A percentile compares a stretch with the other conserved stretches of the same genome.
phyloP scores from a whole-genome alignment of 129 eudicot genomes.

The Solidago caesia region DNA sequence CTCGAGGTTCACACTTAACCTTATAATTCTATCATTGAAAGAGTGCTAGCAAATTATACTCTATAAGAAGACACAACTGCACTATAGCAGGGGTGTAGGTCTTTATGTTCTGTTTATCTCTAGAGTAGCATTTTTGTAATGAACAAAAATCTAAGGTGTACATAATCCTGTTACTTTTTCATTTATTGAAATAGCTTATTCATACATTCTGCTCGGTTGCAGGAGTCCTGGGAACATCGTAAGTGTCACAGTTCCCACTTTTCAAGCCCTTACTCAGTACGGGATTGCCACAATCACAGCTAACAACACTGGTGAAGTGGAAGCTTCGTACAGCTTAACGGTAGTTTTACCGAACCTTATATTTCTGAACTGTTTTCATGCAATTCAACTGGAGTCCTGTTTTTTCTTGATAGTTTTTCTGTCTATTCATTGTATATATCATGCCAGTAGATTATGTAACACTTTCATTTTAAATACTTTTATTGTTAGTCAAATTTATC shows the following conservation, averaged over 20 bases:
- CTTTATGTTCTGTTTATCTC: not conserved
- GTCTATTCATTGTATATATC: not conserved
- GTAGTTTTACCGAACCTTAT: slow-evolving; percentile 36
- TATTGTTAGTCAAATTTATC: not conserved
- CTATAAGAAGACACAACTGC: not conserved
- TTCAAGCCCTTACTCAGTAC: slow-evolving; percentile 79
- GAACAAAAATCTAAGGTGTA: not conserved
- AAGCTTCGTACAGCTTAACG: slow-evolving; percentile 93
- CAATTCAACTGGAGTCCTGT: not conserved
- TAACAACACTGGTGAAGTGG: slow-evolving; percentile 79
- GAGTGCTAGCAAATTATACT: no score
- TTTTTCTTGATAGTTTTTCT: not conserved
- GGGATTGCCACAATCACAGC: slow-evolving; percentile 72
- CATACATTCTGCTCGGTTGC: slow-evolving; percentile 7
- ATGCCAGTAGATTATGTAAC: not conserved
- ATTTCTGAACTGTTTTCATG: not conserved
- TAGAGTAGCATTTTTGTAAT: not conserved
- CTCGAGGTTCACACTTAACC: not conserved
- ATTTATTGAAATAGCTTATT: not conserved
- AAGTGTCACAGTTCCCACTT: slow-evolving; percentile 72
- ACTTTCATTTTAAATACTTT: not conserved
- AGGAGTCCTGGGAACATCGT: slow-evolving; percentile 85
- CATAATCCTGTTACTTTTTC: not conserved
- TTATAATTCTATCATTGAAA: not conserved
- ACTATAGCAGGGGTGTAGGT: not conserved